Conservation (phyloP, 1,139 yeast genomes). For the Arxiozyma telluris region DNA sequence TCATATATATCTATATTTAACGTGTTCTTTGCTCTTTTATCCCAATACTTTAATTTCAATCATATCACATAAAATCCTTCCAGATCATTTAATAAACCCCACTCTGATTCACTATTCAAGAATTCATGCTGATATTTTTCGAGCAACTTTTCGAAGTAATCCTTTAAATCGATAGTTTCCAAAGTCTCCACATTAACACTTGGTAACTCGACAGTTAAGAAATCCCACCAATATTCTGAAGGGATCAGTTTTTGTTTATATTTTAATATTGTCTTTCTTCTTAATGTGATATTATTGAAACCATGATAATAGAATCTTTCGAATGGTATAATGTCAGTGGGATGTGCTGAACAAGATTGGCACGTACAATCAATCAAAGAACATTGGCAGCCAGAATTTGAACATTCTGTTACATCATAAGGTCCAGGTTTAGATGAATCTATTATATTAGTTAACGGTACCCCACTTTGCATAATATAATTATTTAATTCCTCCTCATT, state of each 20-base stretch:
- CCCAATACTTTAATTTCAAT: background rate
- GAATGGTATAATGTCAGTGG: constrained; percentile 22
- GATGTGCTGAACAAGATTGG: constrained; percentile 20
- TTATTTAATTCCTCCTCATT: constrained; percentile 26
- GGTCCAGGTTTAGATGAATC: constrained; percentile 10
- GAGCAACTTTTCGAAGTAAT: constrained; percentile 25
- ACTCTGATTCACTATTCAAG: constrained; percentile 6
- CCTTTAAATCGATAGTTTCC: constrained; percentile 20
- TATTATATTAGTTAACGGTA: constrained; percentile 24
- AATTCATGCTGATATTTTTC: constrained; percentile 10
- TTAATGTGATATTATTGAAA: constrained; percentile 18
- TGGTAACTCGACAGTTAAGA: constrained; percentile 21
- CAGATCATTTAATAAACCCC: constrained; percentile 7
- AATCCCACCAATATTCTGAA: constrained; percentile 30
- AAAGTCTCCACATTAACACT: constrained; percentile 15
- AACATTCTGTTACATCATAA: constrained; percentile 10
- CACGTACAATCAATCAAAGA: constrained; percentile 20
- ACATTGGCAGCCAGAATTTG: constrained; percentile 18
- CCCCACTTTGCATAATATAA: constrained; percentile 26
- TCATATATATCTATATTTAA: background rate
- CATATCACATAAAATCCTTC: constrained; percentile 12
- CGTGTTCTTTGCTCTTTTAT: no score
- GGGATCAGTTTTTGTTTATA: constrained; percentile 24
- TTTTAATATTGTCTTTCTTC: constrained; percentile 23
- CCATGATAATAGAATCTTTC: constrained; percentile 22